A percentile compares a stretch with the other conserved stretches of the same genome.
Conservation (phyloP, 345 rosid species). For the Sonneratia alba region DNA sequence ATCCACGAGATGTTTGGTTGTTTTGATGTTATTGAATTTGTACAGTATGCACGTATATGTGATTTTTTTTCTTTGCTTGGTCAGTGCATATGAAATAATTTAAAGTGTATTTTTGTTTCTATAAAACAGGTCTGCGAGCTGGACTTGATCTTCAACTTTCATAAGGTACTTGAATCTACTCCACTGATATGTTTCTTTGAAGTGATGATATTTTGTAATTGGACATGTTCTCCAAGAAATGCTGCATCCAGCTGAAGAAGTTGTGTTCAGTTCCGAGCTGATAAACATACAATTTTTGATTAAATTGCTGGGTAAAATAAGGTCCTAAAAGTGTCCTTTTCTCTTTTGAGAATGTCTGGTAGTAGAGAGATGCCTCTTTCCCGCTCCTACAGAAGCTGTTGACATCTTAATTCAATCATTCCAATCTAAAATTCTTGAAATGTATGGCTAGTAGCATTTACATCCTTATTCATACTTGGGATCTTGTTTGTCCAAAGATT, state of each 20-base stretch:
- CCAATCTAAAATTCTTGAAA: not conserved
- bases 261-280: not conserved
- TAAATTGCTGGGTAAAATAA: not conserved
- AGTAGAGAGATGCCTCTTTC: not conserved
- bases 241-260: not conserved
- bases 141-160: slow-evolving; percentile 59
- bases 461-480: not conserved
- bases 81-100: not conserved
- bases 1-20: not conserved
- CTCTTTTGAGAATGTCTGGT: not conserved
- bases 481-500: not conserved
- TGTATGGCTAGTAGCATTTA: not conserved
- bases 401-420: no score
- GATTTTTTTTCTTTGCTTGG: not conserved
- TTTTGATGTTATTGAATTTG: not conserved
- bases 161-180: slow-evolving; percentile 31
- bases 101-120: not conserved
- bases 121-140: slow-evolving; percentile 50
- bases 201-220: not conserved
- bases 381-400: not conserved
- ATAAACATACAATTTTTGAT: not conserved
- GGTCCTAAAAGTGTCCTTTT: not conserved
- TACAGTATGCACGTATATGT: not conserved
- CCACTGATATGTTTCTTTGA: not conserved
- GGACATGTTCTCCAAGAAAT: not conserved